A percentile compares a stretch with the other conserved stretches of the same genome.
phyloP scores from a whole-genome alignment of 169 alveolate genomes.

The Eimeria praecox region DNA sequence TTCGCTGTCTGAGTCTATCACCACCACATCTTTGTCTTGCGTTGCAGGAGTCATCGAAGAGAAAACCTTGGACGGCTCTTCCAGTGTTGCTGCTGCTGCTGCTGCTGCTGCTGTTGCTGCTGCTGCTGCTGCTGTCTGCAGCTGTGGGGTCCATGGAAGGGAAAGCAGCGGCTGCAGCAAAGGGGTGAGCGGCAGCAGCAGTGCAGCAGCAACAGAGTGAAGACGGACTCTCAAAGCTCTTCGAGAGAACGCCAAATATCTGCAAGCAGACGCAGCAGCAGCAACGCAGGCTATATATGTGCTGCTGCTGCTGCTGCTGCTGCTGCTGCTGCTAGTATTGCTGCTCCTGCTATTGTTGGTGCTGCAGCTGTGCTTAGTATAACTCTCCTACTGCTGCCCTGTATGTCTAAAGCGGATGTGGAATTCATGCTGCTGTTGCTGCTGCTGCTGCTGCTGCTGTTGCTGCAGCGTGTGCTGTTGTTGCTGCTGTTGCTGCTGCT shows the following conservation, averaged over 20 bases:
- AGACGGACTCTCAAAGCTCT: constrained; percentile 16
- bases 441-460: background rate
- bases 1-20: constrained; percentile 41
- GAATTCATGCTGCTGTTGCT: background rate
- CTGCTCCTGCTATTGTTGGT: background rate
- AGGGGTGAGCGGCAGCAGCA: constrained; percentile 58
- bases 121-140: constrained; percentile 52
- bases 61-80: background rate
- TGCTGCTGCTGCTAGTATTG: background rate
- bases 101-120: constrained; percentile 57
- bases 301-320: background rate
- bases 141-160: constrained; percentile 67
- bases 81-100: constrained; percentile 40
- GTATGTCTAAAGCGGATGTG: background rate
- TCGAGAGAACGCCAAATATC: constrained; percentile 39
- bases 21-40: background rate
- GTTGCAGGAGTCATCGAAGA: background rate
- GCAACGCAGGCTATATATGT: background rate
- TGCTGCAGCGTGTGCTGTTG: background rate
- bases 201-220: constrained; percentile 28
- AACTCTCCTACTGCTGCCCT: background rate
- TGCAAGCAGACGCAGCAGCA: constrained; percentile 37
- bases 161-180: constrained; percentile 65
- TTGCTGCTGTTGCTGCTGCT: constrained; percentile 2
- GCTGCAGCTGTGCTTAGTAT: background rate